Base-by-base conservation (phyloP, 257 asterid species). In the Capsicum baccatum region DNA sequence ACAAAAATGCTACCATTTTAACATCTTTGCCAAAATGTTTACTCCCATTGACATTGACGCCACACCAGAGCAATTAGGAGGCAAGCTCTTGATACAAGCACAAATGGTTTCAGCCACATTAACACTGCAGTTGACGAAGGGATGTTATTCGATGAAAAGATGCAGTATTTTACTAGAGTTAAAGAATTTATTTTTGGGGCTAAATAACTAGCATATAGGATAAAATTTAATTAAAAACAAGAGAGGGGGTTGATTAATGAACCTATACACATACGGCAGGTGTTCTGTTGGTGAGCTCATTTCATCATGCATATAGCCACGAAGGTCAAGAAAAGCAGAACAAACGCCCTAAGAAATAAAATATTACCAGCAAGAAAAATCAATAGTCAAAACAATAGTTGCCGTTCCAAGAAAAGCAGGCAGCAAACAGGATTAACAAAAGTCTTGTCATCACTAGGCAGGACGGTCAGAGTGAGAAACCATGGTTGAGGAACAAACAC, bases 31-130 rank as follows among this genome's bases (percentile, higher is more conserved):
- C 92, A 97, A 88, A 74, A 93, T 88, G 78, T 89, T 91, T 85
- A 97, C 93, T 73, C 95, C 97, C 97, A 89, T 83, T 83, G 98
- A 89, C 97, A 94, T 97, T 87, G 89, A 89, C 70, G 79, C 85
- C 39, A 89, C 94, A 52, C 97, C 98, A 89, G 85, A 67, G 88
- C 88, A 80, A 81, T 90, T 90, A 56, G 97, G 92, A 76, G 93
- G 84, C 76, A 92, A 85, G 84, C 90, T 89, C 90, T 93, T 97
- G 78, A 93, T 90, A 89, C 92, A 86, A 86, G 91, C 82, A 84
- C 96, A 97, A 54, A 97, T 76, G 86, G 95, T 90, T 89, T 94
- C 98, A 83, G 92, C 98, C 71, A 91, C 90, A 73, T 94, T 89
- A 84, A 93, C 39, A 39, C 98, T 96, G 97, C 90, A 91, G 86